Base-by-base conservation (phyloP, 768 basidiomycete genomes). In the Tremella mesenterica region DNA sequence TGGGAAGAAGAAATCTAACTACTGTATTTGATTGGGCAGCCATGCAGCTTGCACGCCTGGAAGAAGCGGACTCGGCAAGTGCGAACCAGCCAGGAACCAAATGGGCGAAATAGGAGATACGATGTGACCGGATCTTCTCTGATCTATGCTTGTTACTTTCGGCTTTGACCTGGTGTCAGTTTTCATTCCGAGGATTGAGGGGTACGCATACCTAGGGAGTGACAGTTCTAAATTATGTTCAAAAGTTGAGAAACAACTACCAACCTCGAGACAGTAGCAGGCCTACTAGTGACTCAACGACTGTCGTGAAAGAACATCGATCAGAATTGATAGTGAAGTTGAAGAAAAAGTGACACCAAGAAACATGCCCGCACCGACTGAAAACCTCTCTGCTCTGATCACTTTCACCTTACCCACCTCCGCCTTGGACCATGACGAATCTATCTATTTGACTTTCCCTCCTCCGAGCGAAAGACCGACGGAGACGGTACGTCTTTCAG, bases 361-460 rank as follows among this genome's bases (percentile, higher is more conserved):
- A 18, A 51, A 27, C 16, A 64, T 64, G 63, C 59, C 63, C 20
- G 52, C 36, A 20, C 25, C 51, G 16, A 33, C 43, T 34, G 30
- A 27, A 23, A 20, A 44, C 3, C 57, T 59, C 43, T 52, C 54
- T 21, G 63, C 57, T 9, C 44, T 53, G 13, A 58, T 62, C 47
- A 53, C 44, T 16, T 65, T 65, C 50, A 59, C 60, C 33, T 53
- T 65, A 13, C 63, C 60, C 12, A 39, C 27, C 18, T 33, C 47
- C 5, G 31, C 51, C n/a, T 49, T 65, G 20, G 54, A 56, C 44
- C 54, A 58, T 23, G 51, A 53, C 21, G 43, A 28, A 4, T 25
- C 20, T 8, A 46, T 49, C 16, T 65, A 61, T 47, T 28, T 54
- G 4, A 47, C 20, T 16, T 57, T 41, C 43, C 14, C 52, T n/a